Base-by-base conservation (phyloP, 768 basidiomycete species). In the Fomitopsis pulvina region DNA sequence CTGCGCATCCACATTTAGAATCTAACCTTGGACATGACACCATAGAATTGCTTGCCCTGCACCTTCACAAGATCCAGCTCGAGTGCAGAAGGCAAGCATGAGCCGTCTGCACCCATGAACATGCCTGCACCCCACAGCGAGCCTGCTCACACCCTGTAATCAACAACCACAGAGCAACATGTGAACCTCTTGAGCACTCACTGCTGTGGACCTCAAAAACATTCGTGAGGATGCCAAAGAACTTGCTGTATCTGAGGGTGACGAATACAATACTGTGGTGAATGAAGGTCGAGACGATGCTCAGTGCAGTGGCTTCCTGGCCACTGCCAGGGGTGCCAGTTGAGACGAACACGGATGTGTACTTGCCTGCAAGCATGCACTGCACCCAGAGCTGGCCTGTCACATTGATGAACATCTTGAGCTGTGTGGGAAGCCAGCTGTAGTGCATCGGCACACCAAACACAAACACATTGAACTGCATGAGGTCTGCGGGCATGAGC, bases 71-170 rank as follows among this genome's bases (percentile, higher is more conserved):
- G 22, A 64, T 54, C 60, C 65, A 70, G 51, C 57, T 57, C 57
- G 39, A 57, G 57, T 14, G 53, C 38, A 4, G 53, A 41, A 21
- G 85, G 84, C 57, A 80, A 75, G 56, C 85, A 81, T 21, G 46
- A 47, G 37, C 81, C 83, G 52, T 76, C 73, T 8, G 66, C 60
- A 38, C 70, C 73, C 11, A 83, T 72, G 57, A 78, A 71, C 27
- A 85, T 85, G 41, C 85, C 87, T n/a, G 86, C 81, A 55, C 90
- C 90, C 79, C 83, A 93, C 0, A 89, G 77, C 18, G 84, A 83
- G 40, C 87, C 86, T 83, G 48, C 86, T 85, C 27, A 45, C n/a
- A 21, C 12, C 10, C 20, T 38, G 30, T 14, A 16, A 14, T 18
- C 7, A 7, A 18, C 14, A 4, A n/a, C 30, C 43, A 50, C 20